phyloP scores from a whole-genome alignment of 352 stramenopile species.

The Blastocystis sp. region DNA sequence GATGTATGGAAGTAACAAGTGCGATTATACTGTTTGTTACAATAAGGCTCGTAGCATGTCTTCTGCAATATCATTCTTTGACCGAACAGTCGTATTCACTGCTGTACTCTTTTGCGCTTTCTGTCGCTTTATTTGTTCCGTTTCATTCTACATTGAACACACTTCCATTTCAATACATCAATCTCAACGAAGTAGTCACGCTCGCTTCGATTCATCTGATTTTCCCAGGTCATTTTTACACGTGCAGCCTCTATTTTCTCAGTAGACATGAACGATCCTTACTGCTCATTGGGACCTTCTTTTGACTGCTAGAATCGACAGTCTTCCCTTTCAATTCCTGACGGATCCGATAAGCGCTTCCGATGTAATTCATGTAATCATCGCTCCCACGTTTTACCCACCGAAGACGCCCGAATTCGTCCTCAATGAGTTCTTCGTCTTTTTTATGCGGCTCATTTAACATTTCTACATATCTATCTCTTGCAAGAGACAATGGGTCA shows the following conservation, averaged over 20 bases:
- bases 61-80: conserved; percentile 10
- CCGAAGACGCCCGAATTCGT: conserved; percentile 39
- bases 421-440: conserved; percentile 37
- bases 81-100: neutral
- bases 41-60: conserved; percentile 42
- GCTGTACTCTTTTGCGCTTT: neutral
- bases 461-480: conserved; percentile 13
- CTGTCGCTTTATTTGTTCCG: neutral
- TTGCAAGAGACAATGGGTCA: neutral
- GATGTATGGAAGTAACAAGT: conserved; percentile 47
- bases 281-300: neutral
- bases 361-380: conserved; percentile 45
- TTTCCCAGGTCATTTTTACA: conserved; percentile 55
- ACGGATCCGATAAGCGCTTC: conserved; percentile 32
- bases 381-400: conserved; percentile 31
- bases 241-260: neutral
- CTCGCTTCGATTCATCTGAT: neutral
- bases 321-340: neutral
- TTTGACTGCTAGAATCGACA: neutral
- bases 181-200: conserved; percentile 34
- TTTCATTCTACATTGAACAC: neutral
- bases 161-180: neutral
- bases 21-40: conserved; percentile 21
- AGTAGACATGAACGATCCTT: neutral
- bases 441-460: neutral